Conservation (phyloP, 768 basidiomycete species). For the Pleurotus tuber-regium region DNA sequence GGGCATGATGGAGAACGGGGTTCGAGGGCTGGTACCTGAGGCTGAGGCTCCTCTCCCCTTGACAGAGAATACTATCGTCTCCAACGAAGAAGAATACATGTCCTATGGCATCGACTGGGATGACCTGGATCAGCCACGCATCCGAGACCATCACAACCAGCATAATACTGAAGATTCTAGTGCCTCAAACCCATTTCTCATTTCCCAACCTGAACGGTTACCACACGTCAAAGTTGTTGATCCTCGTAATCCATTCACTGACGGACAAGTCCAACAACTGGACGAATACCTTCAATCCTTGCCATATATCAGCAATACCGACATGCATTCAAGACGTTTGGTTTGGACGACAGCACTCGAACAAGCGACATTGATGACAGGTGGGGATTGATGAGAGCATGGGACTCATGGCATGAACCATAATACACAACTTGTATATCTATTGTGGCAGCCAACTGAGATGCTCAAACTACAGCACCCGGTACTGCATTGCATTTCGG, state of each 20-base stretch:
- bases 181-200: background rate
- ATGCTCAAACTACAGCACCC: no score
- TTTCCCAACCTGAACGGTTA: background rate
- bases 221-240: conserved; percentile 7
- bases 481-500: no score
- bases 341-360: background rate
- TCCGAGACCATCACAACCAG: conserved; percentile 13
- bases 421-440: no score
- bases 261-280: conserved; percentile 2
- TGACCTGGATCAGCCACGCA: conserved; percentile 11
- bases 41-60: background rate
- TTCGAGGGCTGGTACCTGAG: conserved; percentile 19
- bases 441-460: no score
- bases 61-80: background rate
- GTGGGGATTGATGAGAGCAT: no score
- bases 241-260: background rate
- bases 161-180: conserved; percentile 9
- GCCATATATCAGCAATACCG: background rate
- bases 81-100: conserved; percentile 12
- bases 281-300: background rate
- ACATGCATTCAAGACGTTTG: background rate
- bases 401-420: no score
- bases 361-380: background rate
- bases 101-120: conserved; percentile 27
- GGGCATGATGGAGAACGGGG: conserved; percentile 28